Evolutionary conservation across 1,284 basidiomycete species (phyloP).

Genomic region (Puccinia hordei): DNA sequence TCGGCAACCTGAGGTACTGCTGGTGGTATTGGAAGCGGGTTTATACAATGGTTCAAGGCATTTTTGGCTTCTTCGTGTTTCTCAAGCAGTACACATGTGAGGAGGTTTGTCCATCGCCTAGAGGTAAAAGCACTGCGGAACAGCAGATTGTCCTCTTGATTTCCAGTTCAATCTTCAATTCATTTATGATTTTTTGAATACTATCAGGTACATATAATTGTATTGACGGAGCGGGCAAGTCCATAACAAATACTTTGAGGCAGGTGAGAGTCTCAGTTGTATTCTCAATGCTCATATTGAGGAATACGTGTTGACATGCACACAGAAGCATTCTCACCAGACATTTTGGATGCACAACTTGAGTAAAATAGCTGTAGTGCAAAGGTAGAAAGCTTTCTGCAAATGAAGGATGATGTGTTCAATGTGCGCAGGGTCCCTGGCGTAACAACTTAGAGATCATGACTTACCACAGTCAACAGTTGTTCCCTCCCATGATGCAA

Average conservation of each 20-base stretch:
- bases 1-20: not conserved
- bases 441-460: too few species aligned
- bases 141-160: constrained; percentile 13
- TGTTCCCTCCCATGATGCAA: not conserved
- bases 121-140: not conserved
- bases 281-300: not conserved
- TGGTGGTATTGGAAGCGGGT: not conserved
- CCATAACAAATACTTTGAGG: not conserved
- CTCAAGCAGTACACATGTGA: not conserved
- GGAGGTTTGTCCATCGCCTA: not conserved
- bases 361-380: not conserved
- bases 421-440: too few species aligned
- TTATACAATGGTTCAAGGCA: constrained; percentile 8
- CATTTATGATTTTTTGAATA: not conserved
- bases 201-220: not conserved
- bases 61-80: not conserved
- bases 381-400: not conserved
- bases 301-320: constrained; percentile 3
- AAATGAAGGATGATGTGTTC: too few species aligned
- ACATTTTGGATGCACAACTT: not conserved
- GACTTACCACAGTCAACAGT: not conserved
- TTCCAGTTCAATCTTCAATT: not conserved
- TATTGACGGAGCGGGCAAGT: not conserved
- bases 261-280: not conserved
- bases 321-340: not conserved